Evolutionary conservation across 139 green algal species (phyloP).

Genomic region (Tetratostichococcus sp.): DNA sequence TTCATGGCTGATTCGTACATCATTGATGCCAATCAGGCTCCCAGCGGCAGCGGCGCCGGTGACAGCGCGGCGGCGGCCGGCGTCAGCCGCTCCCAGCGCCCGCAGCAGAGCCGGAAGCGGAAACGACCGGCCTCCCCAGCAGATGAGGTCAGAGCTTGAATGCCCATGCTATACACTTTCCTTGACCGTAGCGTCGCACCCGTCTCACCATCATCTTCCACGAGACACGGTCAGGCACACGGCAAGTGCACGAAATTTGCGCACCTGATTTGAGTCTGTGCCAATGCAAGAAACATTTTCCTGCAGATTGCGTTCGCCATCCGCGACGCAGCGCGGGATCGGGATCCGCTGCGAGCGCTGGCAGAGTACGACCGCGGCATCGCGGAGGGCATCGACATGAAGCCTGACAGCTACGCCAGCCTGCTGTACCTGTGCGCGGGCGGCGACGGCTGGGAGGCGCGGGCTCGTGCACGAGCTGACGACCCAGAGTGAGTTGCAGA

Average conservation of each 20-base stretch:
- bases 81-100: not conserved
- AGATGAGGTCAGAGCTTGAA: not conserved
- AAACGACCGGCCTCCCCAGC: not conserved
- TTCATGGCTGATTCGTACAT: too few relatives aligned
- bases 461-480: not conserved
- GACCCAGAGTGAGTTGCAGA: not conserved
- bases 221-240: too few relatives aligned
- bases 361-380: conserved; percentile 33
- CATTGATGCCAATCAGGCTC: too few relatives aligned
- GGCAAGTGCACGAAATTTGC: too few relatives aligned
- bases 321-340: conserved; percentile 18
- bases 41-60: not conserved
- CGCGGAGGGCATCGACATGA: conserved; percentile 13
- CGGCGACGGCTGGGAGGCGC: conserved; percentile 39
- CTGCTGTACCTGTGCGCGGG: conserved; percentile 47
- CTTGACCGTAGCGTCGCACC: too few relatives aligned
- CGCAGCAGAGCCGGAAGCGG: not conserved
- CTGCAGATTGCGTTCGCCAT: conserved; percentile 15
- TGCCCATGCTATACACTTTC: not conserved
- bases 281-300: not conserved
- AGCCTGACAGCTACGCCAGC: conserved; percentile 15
- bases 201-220: too few relatives aligned
- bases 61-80: not conserved
- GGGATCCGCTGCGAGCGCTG: conserved; percentile 22
- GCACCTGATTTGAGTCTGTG: too few relatives aligned